These are phyloP conservation scores for Hibiscus trionum DNA, from an alignment of 345 rosid genomes.

Conservation along the genomic window DNA sequence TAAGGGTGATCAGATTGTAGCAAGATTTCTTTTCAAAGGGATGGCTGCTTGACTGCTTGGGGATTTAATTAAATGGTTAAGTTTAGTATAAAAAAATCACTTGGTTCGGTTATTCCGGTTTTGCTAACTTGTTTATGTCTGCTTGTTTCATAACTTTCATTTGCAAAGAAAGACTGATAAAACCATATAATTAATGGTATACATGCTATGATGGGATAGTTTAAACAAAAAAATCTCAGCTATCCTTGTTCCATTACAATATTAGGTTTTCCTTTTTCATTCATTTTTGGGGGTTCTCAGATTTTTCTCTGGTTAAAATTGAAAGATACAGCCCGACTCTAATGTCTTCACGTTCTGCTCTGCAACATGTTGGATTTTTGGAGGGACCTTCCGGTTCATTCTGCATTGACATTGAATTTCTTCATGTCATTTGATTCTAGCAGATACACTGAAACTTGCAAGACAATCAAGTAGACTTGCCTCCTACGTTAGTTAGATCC, in stretches of 20 bases:
- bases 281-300: neutral
- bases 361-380: neutral
- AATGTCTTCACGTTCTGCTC: neutral
- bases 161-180: neutral
- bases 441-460: neutral
- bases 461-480: neutral
- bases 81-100: neutral
- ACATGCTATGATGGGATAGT: neutral
- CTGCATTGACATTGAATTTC: neutral
- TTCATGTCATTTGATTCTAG: neutral
- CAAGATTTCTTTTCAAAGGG: neutral
- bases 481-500: neutral
- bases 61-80: neutral
- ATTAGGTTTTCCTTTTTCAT: neutral
- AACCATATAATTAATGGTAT: neutral
- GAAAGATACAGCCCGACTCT: neutral
- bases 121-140: neutral
- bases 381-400: neutral
- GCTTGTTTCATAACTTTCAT: neutral
- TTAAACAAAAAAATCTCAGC: neutral
- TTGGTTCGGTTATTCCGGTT: neutral
- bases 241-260: neutral
- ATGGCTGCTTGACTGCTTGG: neutral
- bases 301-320: neutral
- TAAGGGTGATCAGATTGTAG: constrained; percentile 3